Conservation (phyloP, 2,329 filamentous ascomycete species). For the Trichothecium roseum region DNA sequence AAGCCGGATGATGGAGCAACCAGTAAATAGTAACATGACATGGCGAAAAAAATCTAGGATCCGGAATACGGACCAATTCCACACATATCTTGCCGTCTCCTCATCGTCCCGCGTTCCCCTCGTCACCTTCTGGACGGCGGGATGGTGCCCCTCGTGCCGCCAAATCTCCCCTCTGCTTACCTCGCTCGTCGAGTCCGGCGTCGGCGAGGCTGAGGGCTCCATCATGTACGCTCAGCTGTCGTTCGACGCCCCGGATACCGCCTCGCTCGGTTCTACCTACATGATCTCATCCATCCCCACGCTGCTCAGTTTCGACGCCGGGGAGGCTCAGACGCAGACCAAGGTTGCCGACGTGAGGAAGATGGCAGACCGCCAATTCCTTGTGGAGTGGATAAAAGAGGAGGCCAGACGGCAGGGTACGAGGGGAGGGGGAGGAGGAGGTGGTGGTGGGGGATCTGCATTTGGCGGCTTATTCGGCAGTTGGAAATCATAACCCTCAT, state of each 20-base stretch:
- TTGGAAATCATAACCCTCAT: slow-evolving; percentile 9
- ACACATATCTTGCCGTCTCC: slow-evolving; percentile 44
- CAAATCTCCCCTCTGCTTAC: slow-evolving; percentile 36
- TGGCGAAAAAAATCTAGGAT: too few species aligned
- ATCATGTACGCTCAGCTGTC: slow-evolving; percentile 44
- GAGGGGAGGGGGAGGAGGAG: slow-evolving; percentile 30
- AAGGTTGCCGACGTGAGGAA: slow-evolving; percentile 38
- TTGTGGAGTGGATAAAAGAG: slow-evolving; percentile 45
- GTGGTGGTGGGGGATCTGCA: slow-evolving; percentile 13
- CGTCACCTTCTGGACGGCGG: slow-evolving; percentile 51
- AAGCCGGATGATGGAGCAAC: too few species aligned
- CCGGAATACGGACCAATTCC: slow-evolving; percentile 42
- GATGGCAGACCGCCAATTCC: slow-evolving; percentile 36
- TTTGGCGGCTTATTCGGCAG: slow-evolving; percentile 32
- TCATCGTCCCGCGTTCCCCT: slow-evolving; percentile 42
- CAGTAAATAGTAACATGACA: too few species aligned
- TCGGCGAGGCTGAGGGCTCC: slow-evolving; percentile 41
- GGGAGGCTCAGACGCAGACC: slow-evolving; percentile 38
- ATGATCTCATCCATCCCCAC: slow-evolving; percentile 50
- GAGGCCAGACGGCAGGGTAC: slow-evolving; percentile 34
- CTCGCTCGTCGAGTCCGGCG: slow-evolving; percentile 36
- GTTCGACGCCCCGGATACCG: slow-evolving; percentile 45
- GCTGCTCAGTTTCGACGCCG: slow-evolving; percentile 45
- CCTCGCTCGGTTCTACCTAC: slow-evolving; percentile 37
- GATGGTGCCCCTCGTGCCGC: slow-evolving; percentile 45